These are phyloP conservation scores for Aspergillus cavernicola DNA, from an alignment of 495 filamentous ascomycete genomes.

Conservation along the genomic window DNA sequence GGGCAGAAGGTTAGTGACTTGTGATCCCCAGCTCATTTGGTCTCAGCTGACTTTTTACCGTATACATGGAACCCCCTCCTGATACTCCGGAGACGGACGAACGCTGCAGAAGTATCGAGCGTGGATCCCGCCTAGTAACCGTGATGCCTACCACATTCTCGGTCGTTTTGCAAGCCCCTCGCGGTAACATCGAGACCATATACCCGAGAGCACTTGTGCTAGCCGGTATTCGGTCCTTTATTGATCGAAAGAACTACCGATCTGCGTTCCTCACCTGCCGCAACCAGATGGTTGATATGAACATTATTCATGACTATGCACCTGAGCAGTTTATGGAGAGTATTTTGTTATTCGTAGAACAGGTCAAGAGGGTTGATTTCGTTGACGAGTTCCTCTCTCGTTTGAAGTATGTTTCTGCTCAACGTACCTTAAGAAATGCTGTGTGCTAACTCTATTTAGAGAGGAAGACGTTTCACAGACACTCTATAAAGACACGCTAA, in stretches of 20 bases:
- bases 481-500: conserved; percentile 83
- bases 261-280: conserved; percentile 83
- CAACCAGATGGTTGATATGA: conserved; percentile 94
- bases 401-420: conserved; percentile 56
- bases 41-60: conserved; percentile 14
- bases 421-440: not conserved
- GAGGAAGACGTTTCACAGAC: conserved; percentile 93
- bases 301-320: conserved; percentile 92
- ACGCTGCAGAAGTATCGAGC: conserved; percentile 85
- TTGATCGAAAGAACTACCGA: conserved; percentile 75
- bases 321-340: conserved; percentile 77
- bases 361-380: conserved; percentile 77
- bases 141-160: conserved; percentile 84
- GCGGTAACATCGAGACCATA: conserved; percentile 94
- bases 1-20: conserved; percentile 54
- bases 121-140: conserved; percentile 80
- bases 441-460: conserved; percentile 34
- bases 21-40: not conserved
- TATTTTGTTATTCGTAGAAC: conserved; percentile 74
- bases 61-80: conserved; percentile 73
- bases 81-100: conserved; percentile 93
- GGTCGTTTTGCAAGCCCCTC: conserved; percentile 84
- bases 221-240: conserved; percentile 75
- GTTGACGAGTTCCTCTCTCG: conserved; percentile 92
- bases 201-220: conserved; percentile 90